Conservation (phyloP, 2,329 filamentous ascomycete species). For the Leptographium procerum region DNA sequence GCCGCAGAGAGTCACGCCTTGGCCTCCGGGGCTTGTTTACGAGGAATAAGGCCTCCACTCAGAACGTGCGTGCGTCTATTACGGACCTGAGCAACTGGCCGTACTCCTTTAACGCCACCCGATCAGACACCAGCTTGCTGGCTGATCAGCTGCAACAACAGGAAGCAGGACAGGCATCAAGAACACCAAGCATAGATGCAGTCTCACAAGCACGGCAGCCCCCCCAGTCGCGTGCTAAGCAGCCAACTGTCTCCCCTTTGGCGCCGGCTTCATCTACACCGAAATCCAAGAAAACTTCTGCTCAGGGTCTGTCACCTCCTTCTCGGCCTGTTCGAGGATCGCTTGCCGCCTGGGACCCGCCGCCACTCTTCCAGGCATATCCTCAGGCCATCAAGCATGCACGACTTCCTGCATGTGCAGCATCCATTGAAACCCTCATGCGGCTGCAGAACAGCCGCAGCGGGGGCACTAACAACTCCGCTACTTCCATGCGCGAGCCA, state of each 20-base stretch:
- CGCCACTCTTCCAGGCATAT: conserved; percentile 78
- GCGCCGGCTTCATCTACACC: neutral
- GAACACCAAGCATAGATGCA: neutral
- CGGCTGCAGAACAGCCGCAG: conserved; percentile 46
- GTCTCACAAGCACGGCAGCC: neutral
- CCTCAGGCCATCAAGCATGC: conserved; percentile 71
- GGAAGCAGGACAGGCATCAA: neutral
- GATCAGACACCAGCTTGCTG: conserved; percentile 23
- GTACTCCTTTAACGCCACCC: conserved; percentile 22
- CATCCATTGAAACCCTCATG: conserved; percentile 59
- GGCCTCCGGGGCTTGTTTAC: conserved; percentile 39
- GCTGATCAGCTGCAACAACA: neutral
- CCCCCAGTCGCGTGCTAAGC: neutral
- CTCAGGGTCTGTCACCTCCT: conserved; percentile 12
- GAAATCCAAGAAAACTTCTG: conserved; percentile 18
- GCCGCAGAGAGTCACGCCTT: conserved; percentile 39
- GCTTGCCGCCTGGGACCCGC: conserved; percentile 48
- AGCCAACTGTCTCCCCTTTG: neutral
- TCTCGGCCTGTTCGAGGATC: conserved; percentile 17
- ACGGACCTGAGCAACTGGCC: conserved; percentile 34
- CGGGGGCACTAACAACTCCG: conserved; percentile 18
- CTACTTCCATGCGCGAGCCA: neutral
- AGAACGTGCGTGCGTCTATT: conserved; percentile 31
- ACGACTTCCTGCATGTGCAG: conserved; percentile 53
- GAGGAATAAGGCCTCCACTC: conserved; percentile 14